Conservation (phyloP, 768 basidiomycete species). For the Podaxis carcinomalis region DNA sequence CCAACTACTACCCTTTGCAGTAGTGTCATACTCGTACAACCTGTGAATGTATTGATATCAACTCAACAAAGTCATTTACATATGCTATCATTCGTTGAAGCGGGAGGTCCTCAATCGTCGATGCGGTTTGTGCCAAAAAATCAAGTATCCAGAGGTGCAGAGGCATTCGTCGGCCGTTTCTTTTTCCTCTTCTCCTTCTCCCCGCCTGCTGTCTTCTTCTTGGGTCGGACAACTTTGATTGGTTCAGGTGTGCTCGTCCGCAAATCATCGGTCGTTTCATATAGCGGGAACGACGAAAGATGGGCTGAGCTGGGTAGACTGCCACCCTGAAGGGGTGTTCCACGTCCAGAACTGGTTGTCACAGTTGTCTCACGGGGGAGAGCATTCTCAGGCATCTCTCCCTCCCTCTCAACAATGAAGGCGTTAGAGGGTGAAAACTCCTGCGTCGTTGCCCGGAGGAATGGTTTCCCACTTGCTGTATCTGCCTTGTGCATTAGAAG, state of each 20-base stretch:
- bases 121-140: background rate
- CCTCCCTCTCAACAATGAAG: conserved; percentile 69
- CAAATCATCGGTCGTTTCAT: conserved; percentile 46
- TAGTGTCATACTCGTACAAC: conserved; percentile 17
- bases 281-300: conserved; percentile 43
- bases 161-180: conserved; percentile 23
- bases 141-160: conserved; percentile 14
- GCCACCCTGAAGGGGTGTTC: conserved; percentile 10
- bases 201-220: conserved; percentile 51
- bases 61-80: background rate
- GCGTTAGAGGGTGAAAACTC: conserved; percentile 34
- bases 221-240: conserved; percentile 70
- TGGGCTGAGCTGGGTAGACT: conserved; percentile 30
- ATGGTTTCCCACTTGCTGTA: conserved; percentile 28
- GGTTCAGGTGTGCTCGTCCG: conserved; percentile 57
- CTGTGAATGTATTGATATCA: conserved; percentile 10
- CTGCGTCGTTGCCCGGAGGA: conserved; percentile 37
- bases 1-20: conserved; percentile 7
- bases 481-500: background rate
- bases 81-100: background rate
- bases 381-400: conserved; percentile 81
- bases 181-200: conserved; percentile 57
- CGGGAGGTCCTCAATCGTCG: background rate
- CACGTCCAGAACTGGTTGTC: conserved; percentile 15
- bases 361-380: conserved; percentile 22